A percentile compares a stretch with the other conserved stretches of the same genome.
phyloP scores from a whole-genome alignment of 2,329 filamentous ascomycete genomes.

The Fusarium compactum region DNA sequence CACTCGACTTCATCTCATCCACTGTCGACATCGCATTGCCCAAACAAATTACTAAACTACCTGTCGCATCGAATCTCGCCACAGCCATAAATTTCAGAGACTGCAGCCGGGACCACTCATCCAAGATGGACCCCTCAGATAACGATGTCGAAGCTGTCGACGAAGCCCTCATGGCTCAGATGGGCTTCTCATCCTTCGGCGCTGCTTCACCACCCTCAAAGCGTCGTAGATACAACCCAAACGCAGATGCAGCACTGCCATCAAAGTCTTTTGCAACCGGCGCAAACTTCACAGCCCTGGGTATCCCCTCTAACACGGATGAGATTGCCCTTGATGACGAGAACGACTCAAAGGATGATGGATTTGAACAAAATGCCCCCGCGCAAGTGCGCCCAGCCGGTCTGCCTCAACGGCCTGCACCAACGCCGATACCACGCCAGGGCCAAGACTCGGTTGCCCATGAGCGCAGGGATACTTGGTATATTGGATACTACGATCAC shows the following conservation, averaged over 20 bases:
- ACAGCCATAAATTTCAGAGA: neutral
- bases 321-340: conserved; percentile 61
- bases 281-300: conserved; percentile 55
- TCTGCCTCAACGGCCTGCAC: conserved; percentile 51
- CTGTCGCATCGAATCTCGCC: neutral
- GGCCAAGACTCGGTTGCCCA: conserved; percentile 27
- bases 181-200: conserved; percentile 82
- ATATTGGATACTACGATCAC: conserved; percentile 76
- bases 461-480: conserved; percentile 61
- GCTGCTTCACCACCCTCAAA: conserved; percentile 66
- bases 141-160: conserved; percentile 27
- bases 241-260: conserved; percentile 58
- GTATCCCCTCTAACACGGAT: conserved; percentile 53
- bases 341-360: conserved; percentile 36
- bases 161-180: conserved; percentile 69
- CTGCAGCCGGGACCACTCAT: neutral
- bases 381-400: conserved; percentile 51
- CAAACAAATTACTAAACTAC: neutral
- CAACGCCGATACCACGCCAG: conserved; percentile 8
- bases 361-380: conserved; percentile 16
- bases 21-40: conserved; percentile 4
- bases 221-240: conserved; percentile 75
- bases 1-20: conserved; percentile 10
- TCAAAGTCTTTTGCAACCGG: conserved; percentile 49
- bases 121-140: conserved; percentile 16